Evolutionary conservation across 2,329 filamentous ascomycete species (phyloP), one percentile per base, ranked within the genome.

Genomic region (Ascochyta pisi): DNA sequence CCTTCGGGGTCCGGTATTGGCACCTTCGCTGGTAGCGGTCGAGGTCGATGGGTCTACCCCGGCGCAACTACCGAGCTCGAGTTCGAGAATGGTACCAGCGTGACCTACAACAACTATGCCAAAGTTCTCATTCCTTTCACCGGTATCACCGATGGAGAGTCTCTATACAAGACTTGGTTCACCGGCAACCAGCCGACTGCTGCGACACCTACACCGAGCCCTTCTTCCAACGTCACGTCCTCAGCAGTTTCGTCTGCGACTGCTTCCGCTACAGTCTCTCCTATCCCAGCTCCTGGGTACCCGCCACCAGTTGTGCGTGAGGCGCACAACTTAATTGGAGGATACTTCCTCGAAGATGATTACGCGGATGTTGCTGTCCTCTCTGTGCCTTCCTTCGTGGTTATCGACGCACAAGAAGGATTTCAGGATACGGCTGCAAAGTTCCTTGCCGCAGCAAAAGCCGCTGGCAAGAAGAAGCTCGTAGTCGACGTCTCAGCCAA

Each of bases 401-500:
- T 71, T 16, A 58, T 62, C 15, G 52, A 57, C 22, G 55, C 43
- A n/a, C 72, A 73, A 12, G 67, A 73, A 29, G 59, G 65, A 3
- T 81, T 81, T 61, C 78, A 81, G 47, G 61, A 70, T n/a, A 71
- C 77, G 23, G 77, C 75, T 44, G 72, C 69, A 8, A 70, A 76
- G 15, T 77, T 81, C 60, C 73, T 82, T 41, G 68, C 76, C 9
- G 70, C 71, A 13, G 79, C 79, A 33, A 77, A 78, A 52, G 75
- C 77, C 9, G 79, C 77, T 1, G 82, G 81, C 53, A 87, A 86
- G 74, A 85, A 79, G 41, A 85, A 84, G 69, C 79, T 88, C 0
- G 81, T 88, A 10, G 76, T 89, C 27, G 85, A 88, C 61, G 72
- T 88, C 6, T 80, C 79, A 3, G 79, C 79, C 42, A 88, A 88